Evolutionary conservation across 2,329 filamentous ascomycete genomes (phyloP).

Genomic region (Helotiales sp.): DNA sequence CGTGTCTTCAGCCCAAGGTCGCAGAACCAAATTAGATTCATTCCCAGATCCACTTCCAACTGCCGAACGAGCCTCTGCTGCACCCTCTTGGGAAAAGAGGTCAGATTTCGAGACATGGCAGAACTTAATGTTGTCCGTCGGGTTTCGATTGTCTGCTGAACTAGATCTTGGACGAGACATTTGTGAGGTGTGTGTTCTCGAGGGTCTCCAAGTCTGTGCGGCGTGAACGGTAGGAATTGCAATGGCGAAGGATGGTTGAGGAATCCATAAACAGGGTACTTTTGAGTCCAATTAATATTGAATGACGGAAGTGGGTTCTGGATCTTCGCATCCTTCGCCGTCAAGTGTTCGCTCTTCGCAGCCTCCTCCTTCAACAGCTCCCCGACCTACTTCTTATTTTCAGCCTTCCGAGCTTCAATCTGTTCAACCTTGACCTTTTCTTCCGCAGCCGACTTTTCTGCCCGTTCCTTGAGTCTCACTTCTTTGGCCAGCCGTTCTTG

Average conservation of each 20-base stretch:
- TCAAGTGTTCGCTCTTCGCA: too few species aligned
- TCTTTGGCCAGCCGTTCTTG: neutral
- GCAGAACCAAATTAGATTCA: neutral
- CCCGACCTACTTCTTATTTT: neutral
- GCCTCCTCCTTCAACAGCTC: too few species aligned
- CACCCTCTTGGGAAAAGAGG: neutral
- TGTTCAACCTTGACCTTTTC: neutral
- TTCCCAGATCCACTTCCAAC: neutral
- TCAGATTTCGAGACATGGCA: slow-evolving; percentile 2
- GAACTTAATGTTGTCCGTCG: neutral
- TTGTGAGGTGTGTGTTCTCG: neutral
- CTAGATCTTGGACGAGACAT: neutral
- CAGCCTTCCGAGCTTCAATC: neutral
- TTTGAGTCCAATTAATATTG: too few species aligned
- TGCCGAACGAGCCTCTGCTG: neutral
- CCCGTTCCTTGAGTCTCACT: neutral
- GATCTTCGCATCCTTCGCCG: too few species aligned
- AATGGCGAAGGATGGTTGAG: too few species aligned
- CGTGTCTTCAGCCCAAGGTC: too few species aligned
- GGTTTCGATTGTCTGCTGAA: neutral
- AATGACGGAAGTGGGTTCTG: too few species aligned
- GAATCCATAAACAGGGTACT: too few species aligned
- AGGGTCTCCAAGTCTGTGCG: too few species aligned
- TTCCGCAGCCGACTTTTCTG: neutral
- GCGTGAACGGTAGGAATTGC: too few species aligned